phyloP scores from a whole-genome alignment of 257 asterid species.

The Nicotiana sylvestris region DNA sequence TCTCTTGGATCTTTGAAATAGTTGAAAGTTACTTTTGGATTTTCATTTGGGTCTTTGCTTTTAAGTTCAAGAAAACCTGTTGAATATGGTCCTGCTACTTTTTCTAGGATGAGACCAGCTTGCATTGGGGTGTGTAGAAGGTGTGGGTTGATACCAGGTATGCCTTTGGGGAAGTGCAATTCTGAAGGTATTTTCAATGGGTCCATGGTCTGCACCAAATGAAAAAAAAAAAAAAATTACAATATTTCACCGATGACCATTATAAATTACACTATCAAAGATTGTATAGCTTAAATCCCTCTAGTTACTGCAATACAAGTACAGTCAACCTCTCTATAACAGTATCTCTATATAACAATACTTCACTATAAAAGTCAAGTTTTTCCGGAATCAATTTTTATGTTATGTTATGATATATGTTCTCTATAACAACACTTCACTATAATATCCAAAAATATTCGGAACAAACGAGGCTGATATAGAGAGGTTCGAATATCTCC shows the following conservation, averaged over 20 bases:
- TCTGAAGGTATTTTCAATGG: conserved; percentile 16
- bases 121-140: conserved; percentile 9
- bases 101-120: conserved; percentile 49
- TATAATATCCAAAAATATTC: too few species aligned
- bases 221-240: neutral
- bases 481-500: too few species aligned
- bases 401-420: too few species aligned
- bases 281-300: too few species aligned
- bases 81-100: conserved; percentile 62
- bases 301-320: too few species aligned
- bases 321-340: too few species aligned
- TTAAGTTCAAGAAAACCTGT: conserved; percentile 55
- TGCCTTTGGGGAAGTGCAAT: conserved; percentile 8
- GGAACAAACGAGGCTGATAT: too few species aligned
- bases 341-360: too few species aligned
- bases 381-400: too few species aligned
- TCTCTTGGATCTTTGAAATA: conserved; percentile 70
- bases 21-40: conserved; percentile 72
- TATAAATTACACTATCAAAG: too few species aligned
- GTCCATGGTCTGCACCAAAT: conserved; percentile 22
- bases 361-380: too few species aligned
- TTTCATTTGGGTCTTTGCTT: conserved; percentile 51
- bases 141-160: neutral
- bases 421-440: too few species aligned
- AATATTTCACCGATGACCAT: neutral